Conservation (phyloP, 2,329 filamentous ascomycete species). For the Dichotomopilus funicola region DNA sequence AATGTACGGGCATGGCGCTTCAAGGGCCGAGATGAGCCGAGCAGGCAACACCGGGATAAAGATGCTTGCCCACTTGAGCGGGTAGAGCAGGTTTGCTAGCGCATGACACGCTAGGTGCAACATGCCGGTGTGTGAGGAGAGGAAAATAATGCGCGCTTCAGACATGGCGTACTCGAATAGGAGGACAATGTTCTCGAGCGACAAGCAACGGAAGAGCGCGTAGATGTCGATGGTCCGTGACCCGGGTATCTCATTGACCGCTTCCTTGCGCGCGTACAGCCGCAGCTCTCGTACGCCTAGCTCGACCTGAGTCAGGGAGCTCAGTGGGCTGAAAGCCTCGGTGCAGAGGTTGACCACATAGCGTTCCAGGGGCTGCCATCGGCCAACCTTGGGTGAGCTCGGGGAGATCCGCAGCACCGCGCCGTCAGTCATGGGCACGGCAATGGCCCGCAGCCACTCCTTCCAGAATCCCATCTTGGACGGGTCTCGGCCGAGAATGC, state of each 20-base stretch:
- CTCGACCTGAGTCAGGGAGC: slow-evolving; percentile 93
- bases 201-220: slow-evolving; percentile 82
- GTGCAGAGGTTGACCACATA: slow-evolving; percentile 97
- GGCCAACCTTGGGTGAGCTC: slow-evolving; percentile 82
- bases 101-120: slow-evolving; percentile 86
- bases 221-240: slow-evolving; percentile 89
- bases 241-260: slow-evolving; percentile 84
- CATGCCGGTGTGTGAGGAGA: slow-evolving; percentile 95
- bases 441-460: slow-evolving; percentile 88
- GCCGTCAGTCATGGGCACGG: slow-evolving; percentile 94
- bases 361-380: slow-evolving; percentile 93
- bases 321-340: slow-evolving; percentile 85
- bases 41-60: slow-evolving; percentile 89
- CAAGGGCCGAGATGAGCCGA: slow-evolving; percentile 79
- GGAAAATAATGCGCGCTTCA: slow-evolving; percentile 90
- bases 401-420: slow-evolving; percentile 74
- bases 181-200: slow-evolving; percentile 84
- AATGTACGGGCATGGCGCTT: slow-evolving; percentile 94
- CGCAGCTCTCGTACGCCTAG: slow-evolving; percentile 82
- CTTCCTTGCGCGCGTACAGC: slow-evolving; percentile 88
- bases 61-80: slow-evolving; percentile 86
- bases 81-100: slow-evolving; percentile 79
- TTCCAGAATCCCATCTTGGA: slow-evolving; percentile 92
- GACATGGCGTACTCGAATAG: slow-evolving; percentile 89
- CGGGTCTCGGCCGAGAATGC: slow-evolving; percentile 78